Percentiles rank a stretch among this genome's conserved stretches.
phyloP scores from a whole-genome alignment of 225 moss, liverwort and hornwort genomes.

The Ulota crispa region DNA sequence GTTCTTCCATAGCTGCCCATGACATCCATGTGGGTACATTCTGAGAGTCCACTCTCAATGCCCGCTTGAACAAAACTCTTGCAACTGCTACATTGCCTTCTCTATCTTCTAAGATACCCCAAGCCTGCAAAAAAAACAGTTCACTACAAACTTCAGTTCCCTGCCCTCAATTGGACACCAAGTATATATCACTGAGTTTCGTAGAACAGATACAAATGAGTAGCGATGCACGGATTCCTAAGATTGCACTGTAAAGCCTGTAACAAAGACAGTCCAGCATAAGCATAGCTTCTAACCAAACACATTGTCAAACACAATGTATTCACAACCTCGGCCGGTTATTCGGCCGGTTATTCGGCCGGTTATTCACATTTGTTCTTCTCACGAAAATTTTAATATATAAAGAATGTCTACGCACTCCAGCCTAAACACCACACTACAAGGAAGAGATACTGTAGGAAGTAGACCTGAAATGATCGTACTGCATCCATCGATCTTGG shows the following conservation, averaged over 20 bases:
- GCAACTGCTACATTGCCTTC: conserved; percentile 83
- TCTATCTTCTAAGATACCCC: conserved; percentile 94
- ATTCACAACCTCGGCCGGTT: neutral
- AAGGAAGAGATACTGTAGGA: neutral
- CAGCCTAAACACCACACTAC: conserved; percentile 1
- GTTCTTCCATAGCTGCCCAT: conserved; percentile 99
- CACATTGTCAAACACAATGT: neutral
- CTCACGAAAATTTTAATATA: neutral
- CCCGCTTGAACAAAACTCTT: conserved; percentile 88
- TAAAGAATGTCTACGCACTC: neutral
- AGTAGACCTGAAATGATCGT: conserved; percentile 85
- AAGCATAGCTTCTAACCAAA: neutral
- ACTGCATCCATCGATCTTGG: conserved; percentile 88
- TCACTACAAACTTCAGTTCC: conserved; percentile 14
- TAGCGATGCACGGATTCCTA: neutral
- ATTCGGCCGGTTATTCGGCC: too few species aligned
- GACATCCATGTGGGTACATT: conserved; percentile 99
- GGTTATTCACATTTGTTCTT: neutral
- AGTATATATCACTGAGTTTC: neutral
- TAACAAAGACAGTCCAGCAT: neutral
- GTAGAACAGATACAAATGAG: neutral
- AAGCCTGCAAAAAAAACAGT: conserved; percentile 60
- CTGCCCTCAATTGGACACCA: neutral
- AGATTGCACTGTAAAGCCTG: conserved; percentile 5
- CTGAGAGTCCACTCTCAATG: conserved; percentile 89